Conservation (phyloP, 768 basidiomycete genomes). For the Amanita exitialis region DNA sequence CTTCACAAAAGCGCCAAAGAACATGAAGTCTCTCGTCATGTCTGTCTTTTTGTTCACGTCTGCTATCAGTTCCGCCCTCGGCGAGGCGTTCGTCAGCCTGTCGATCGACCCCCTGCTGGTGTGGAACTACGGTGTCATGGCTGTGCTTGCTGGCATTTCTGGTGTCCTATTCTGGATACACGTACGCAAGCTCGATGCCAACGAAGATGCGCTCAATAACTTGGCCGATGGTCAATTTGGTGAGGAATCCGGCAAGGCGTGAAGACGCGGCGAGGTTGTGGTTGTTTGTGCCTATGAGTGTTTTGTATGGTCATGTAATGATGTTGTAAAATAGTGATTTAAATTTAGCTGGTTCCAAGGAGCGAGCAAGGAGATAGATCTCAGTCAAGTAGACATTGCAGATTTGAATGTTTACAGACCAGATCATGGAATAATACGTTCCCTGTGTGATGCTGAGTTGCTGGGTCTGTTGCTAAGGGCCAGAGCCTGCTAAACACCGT, state of each 20-base stretch:
- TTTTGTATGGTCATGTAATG: background rate
- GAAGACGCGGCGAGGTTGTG: too few relatives aligned
- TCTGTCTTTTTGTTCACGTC: slow-evolving; percentile 49
- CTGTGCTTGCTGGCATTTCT: slow-evolving; percentile 37
- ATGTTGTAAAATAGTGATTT: too few relatives aligned
- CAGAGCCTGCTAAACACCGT: too few relatives aligned
- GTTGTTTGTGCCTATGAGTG: background rate
- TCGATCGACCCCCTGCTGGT: slow-evolving; percentile 64
- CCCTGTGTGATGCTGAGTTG: too few relatives aligned
- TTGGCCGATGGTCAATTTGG: slow-evolving; percentile 27
- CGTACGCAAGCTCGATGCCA: slow-evolving; percentile 44
- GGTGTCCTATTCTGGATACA: slow-evolving; percentile 48
- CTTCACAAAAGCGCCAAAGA: slow-evolving; percentile 84
- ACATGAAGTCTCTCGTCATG: slow-evolving; percentile 86
- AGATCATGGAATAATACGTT: too few relatives aligned
- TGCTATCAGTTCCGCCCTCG: slow-evolving; percentile 51
- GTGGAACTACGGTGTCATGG: slow-evolving; percentile 65
- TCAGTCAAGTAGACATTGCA: too few relatives aligned
- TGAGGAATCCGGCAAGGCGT: background rate
- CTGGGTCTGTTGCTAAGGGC: too few relatives aligned
- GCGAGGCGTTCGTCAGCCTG: slow-evolving; percentile 65
- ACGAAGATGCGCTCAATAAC: slow-evolving; percentile 57
- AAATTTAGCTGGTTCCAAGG: too few relatives aligned
- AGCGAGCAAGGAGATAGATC: too few relatives aligned
- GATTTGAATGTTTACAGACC: too few relatives aligned